Base-by-base conservation (phyloP, 768 basidiomycete species). In the Russula vinacea region DNA sequence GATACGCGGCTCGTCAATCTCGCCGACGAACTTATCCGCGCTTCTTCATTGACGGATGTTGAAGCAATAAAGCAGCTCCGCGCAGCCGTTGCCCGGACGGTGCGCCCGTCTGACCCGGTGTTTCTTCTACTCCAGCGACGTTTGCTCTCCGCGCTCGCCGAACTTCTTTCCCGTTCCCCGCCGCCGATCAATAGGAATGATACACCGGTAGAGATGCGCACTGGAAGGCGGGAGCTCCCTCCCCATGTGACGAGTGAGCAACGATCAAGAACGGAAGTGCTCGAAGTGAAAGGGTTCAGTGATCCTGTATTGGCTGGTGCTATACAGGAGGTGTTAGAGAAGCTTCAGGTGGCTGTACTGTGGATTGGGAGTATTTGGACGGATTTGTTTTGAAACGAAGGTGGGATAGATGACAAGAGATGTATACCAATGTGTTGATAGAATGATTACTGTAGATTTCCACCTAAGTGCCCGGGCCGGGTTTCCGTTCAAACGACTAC, bases 1-100 rank as follows among this genome's bases (percentile, higher is more conserved):
- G 73, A 74, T 22, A 85, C 84, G 19, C 88, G 86, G 69, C 72
- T 90, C 42, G 71, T 84, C 52, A 85, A 90, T 71, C 81, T 91
- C 29, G 87, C 85, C 0, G 89, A 90, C 70, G 89, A 91, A 71
- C 84, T 90, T 51, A 72, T 90, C 35, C 84, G 81, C 26, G 83
- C 83, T 6, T 80, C 80, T 35, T 74, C 75, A 33, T 71, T 68
- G 2, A 56, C 76, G 22, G 69, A 75, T 47, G 77, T 78, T 2
- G 83, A 84, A 64, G 87, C 89, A 68, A 66, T 62, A 7, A 73
- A 71, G 42, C 73, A 71, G 37, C 73, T 91, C 24, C 85, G 87
- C 24, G 77, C 78, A 4, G 82, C 84, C 2, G 87, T 89, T 9
- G 80, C 84, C 60, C 81, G 86, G 44, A 87, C 84, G 5, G 75